These are phyloP conservation scores for Myxozyma monticola DNA, from an alignment of 805 yeast genomes.

Conservation along the genomic window DNA sequence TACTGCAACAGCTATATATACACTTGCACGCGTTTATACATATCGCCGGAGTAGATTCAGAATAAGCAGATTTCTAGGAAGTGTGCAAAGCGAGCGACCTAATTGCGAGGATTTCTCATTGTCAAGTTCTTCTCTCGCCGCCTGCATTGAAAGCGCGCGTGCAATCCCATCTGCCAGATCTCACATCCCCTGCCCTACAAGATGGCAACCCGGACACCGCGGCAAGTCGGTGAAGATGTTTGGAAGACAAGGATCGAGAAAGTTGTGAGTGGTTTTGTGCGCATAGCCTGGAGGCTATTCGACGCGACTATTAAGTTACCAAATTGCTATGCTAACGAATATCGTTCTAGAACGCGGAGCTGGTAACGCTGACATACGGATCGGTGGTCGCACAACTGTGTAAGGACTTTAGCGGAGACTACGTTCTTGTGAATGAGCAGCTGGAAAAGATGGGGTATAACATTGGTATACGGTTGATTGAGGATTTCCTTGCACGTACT, in stretches of 20 bases:
- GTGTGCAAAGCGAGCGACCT: too few species aligned
- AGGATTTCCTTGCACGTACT: constrained; percentile 86
- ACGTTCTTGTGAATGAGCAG: constrained; percentile 75
- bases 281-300: constrained; percentile 7
- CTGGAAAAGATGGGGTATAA: constrained; percentile 92
- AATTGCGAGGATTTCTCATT: too few species aligned
- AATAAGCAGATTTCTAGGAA: too few species aligned
- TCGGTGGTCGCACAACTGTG: constrained; percentile 89
- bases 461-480: constrained; percentile 86
- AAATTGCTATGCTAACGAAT: background rate
- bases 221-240: constrained; percentile 74
- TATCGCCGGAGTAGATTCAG: too few species aligned
- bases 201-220: constrained; percentile 42
- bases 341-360: constrained; percentile 68
- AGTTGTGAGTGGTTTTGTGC: constrained; percentile 53
- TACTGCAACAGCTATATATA: too few species aligned
- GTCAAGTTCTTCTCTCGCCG: too few species aligned
- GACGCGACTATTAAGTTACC: too few species aligned
- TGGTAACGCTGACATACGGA: constrained; percentile 93
- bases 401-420: constrained; percentile 75
- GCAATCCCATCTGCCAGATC: background rate
- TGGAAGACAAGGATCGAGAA: constrained; percentile 90
- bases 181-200: background rate
- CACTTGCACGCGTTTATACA: too few species aligned
- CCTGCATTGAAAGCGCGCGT: too few species aligned